Conservation (phyloP, 2,329 filamentous ascomycete species). For the Scedosporium minutisporum region DNA sequence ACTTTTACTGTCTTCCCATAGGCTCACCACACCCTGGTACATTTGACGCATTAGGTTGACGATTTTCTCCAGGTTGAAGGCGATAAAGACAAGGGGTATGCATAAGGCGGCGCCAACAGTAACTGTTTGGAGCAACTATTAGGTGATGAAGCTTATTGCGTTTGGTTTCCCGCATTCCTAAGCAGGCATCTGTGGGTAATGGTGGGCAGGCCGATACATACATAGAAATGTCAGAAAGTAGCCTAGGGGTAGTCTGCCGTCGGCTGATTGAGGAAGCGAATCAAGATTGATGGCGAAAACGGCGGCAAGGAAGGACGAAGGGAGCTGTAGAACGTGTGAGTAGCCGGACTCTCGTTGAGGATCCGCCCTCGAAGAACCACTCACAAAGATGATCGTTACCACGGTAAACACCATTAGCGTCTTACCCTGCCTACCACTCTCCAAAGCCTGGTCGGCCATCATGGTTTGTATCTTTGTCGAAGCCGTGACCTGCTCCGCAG, state of each 20-base stretch:
- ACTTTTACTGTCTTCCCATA: neutral
- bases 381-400: slow-evolving; percentile 9
- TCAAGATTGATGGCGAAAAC: slow-evolving; percentile 9
- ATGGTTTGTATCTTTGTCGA: neutral
- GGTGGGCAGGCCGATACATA: neutral
- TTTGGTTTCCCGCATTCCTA: neutral
- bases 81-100: slow-evolving; percentile 8
- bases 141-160: too few relatives aligned
- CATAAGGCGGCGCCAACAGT: slow-evolving; percentile 6
- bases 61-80: slow-evolving; percentile 6
- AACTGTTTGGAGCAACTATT: neutral
- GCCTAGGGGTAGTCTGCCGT: slow-evolving; percentile 8
- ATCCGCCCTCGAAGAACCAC: slow-evolving; percentile 2
- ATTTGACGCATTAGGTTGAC: neutral
- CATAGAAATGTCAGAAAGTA: slow-evolving; percentile 9
- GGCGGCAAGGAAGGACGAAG: slow-evolving; percentile 2
- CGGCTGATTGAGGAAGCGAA: neutral
- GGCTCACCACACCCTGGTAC: neutral
- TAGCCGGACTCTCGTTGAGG: neutral
- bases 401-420: slow-evolving; percentile 10
- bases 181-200: neutral
- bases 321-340: neutral
- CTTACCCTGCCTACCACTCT: slow-evolving; percentile 9
- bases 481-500: neutral
- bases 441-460: slow-evolving; percentile 4